Evolutionary conservation across 352 stramenopile species (phyloP), one percentile per base, ranked within the genome.

Genomic region (Thraustochytrium sp.): DNA sequence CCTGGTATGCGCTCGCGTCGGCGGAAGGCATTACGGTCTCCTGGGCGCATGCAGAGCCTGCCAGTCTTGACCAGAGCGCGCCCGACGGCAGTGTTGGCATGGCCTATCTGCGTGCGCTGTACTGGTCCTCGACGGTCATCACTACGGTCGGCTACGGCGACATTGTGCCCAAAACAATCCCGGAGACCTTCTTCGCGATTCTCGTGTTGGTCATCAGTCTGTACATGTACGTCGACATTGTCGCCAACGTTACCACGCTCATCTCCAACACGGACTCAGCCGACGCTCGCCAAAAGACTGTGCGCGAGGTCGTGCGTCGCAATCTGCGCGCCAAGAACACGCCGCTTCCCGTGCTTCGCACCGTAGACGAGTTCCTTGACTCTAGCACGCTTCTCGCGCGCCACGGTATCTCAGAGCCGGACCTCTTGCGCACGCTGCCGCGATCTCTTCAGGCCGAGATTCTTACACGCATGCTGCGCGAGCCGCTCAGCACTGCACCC

Each of bases 121-220:
- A 96, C 82, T 96, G 92, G 92, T 92, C 91, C 13, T 95, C 96
- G 61, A 96, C 92, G 4, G 94, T 92, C 3, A 91, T 96, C 74
- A 96, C 92, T 56, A 96, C 92, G 1, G 92, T 96, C 23, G 92
- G 92, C 1, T 96, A 86, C 54, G 82, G 82, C 49, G 85, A 88
- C 40, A 75, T 88, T 0, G 31, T 44, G 2, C 61, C 82, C n/a
- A 29, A 49, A 9, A 82, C 77, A 3, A 48, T 84, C 31, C 9
- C n/a, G 2, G 84, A 87, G 76, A 84, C 62, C 3, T 16, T 64
- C 40, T 85, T 86, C 29, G 80, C 78, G 2, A 73, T 83, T 26
- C 29, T 86, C 23, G 42, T 80, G 8, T 31, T 80, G 13, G 16
- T 80, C 13, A 46, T 26, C 5, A 49, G 48, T 38, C 49, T 80